Conservation (phyloP, 2,329 filamentous ascomycete genomes). For the Pseudogymnoascus pannorum region DNA sequence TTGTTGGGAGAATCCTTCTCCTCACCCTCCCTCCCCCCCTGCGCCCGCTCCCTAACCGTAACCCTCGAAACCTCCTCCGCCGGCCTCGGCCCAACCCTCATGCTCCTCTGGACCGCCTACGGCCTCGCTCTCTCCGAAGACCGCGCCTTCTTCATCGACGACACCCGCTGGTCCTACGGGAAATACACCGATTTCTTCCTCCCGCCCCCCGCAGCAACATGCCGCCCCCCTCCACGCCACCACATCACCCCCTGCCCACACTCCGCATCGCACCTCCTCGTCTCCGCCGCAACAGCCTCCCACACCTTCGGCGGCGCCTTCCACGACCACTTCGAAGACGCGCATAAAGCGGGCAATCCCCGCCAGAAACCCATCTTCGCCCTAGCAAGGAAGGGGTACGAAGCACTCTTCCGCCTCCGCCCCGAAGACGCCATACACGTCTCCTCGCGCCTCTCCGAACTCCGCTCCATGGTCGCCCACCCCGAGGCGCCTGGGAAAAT, state of each 20-base stretch:
- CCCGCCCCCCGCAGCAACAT: constrained; percentile 55
- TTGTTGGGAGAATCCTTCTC: background rate
- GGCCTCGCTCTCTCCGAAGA: constrained; percentile 68
- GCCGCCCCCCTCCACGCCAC: constrained; percentile 63
- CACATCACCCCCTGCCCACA: constrained; percentile 76
- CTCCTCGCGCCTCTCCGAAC: constrained; percentile 46
- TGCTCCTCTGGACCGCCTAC: constrained; percentile 79
- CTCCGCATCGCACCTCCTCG: constrained; percentile 65
- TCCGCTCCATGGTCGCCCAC: constrained; percentile 41
- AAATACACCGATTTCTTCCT: constrained; percentile 66
- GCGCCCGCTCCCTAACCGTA: constrained; percentile 58
- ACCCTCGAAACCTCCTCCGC: constrained; percentile 68
- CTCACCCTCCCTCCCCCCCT: background rate
- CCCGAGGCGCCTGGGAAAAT: constrained; percentile 41
- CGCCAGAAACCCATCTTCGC: constrained; percentile 56
- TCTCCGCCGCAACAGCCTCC: constrained; percentile 60
- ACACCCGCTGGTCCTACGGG: constrained; percentile 76
- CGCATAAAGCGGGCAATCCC: constrained; percentile 41
- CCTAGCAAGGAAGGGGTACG: constrained; percentile 62
- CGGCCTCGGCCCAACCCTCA: constrained; percentile 67
- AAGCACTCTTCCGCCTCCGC: constrained; percentile 65
- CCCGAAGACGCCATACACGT: constrained; percentile 61
- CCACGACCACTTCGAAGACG: constrained; percentile 43
- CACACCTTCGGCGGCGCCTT: constrained; percentile 58
- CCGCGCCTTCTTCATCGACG: constrained; percentile 76